Percentiles rank a stretch among this genome's conserved stretches.
Evolutionary conservation across 768 basidiomycete genomes (phyloP).

Genomic region (Boletus subparvulus): DNA sequence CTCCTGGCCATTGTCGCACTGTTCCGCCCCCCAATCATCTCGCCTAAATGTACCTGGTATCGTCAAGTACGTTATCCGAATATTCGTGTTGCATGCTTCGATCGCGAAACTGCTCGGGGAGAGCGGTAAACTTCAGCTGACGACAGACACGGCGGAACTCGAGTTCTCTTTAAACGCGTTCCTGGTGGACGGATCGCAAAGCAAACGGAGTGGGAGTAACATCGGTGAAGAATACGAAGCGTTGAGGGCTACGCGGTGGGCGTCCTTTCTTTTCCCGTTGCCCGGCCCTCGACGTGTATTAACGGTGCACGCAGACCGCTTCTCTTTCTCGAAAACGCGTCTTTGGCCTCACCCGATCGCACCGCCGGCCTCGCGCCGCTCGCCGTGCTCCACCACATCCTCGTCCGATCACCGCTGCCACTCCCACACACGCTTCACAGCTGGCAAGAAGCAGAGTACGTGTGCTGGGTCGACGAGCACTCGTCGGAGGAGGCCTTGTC

Average conservation of each 20-base stretch:
- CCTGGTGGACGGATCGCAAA: conserved; percentile 54
- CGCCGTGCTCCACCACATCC: conserved; percentile 87
- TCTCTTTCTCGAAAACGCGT: conserved; percentile 81
- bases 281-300: not conserved
- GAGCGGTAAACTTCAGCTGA: conserved; percentile 89
- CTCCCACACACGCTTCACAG: conserved; percentile 88
- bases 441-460: conserved; percentile 96
- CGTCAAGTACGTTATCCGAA: conserved; percentile 76
- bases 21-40: too few species aligned
- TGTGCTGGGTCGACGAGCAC: conserved; percentile 94
- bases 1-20: too few species aligned
- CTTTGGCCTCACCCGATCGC: conserved; percentile 60
- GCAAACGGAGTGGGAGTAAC: conserved; percentile 58
- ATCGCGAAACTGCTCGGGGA: conserved; percentile 91
- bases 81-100: conserved; percentile 91
- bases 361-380: conserved; percentile 83
- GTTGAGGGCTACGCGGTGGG: conserved; percentile 83
- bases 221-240: conserved; percentile 87
- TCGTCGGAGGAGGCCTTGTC: conserved; percentile 74
- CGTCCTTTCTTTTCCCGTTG: not conserved
- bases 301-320: conserved; percentile 55
- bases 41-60: conserved; percentile 44
- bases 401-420: conserved; percentile 83
- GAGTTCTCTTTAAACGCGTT: conserved; percentile 91
- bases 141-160: conserved; percentile 94